Percentiles rank a stretch among this genome's conserved stretches.
Conservation (phyloP, 2,329 filamentous ascomycete genomes). For the Thermothelomyces thermophilus region DNA sequence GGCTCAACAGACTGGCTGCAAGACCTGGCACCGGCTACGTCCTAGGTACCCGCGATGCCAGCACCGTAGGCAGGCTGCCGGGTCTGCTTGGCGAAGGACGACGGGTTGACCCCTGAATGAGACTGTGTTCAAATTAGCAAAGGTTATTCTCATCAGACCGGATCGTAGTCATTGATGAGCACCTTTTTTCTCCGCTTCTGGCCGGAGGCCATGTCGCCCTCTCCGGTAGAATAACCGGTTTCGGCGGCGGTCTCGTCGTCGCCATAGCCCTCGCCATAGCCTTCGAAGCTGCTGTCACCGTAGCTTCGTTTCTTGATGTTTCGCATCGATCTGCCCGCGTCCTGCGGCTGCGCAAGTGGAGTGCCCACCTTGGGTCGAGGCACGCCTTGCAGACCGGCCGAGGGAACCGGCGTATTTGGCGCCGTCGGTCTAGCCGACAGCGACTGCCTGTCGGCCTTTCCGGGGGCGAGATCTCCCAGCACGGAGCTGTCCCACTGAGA, state of each 20-base stretch:
- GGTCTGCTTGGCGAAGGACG: slow-evolving; percentile 34
- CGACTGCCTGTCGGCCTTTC: slow-evolving; percentile 34
- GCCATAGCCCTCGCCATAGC: slow-evolving; percentile 64
- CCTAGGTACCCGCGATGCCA: slow-evolving; percentile 52
- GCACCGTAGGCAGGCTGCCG: slow-evolving; percentile 51
- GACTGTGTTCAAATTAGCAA: slow-evolving; percentile 42
- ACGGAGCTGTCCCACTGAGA: slow-evolving; percentile 51
- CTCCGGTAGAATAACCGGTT: slow-evolving; percentile 63
- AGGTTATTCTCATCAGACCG: slow-evolving; percentile 25
- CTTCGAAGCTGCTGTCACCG: slow-evolving; percentile 66
- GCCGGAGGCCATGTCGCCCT: slow-evolving; percentile 50
- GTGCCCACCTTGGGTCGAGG: slow-evolving; percentile 35
- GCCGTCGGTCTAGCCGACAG: slow-evolving; percentile 43
- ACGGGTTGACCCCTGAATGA: slow-evolving; percentile 35
- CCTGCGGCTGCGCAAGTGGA: slow-evolving; percentile 34
- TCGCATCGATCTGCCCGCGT: slow-evolving; percentile 51
- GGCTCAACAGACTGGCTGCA: slow-evolving; percentile 8
- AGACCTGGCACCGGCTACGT: not conserved
- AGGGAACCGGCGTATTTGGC: slow-evolving; percentile 45
- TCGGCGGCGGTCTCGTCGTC: slow-evolving; percentile 58
- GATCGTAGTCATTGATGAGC: slow-evolving; percentile 27
- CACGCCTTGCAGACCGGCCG: slow-evolving; percentile 24
- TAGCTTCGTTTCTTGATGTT: slow-evolving; percentile 68
- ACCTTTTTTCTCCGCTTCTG: slow-evolving; percentile 63
- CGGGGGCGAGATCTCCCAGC: slow-evolving; percentile 48